Percentiles rank a stretch among this genome's conserved stretches.
phyloP scores from a whole-genome alignment of 768 basidiomycete genomes.

The Saitozyma podzolica region DNA sequence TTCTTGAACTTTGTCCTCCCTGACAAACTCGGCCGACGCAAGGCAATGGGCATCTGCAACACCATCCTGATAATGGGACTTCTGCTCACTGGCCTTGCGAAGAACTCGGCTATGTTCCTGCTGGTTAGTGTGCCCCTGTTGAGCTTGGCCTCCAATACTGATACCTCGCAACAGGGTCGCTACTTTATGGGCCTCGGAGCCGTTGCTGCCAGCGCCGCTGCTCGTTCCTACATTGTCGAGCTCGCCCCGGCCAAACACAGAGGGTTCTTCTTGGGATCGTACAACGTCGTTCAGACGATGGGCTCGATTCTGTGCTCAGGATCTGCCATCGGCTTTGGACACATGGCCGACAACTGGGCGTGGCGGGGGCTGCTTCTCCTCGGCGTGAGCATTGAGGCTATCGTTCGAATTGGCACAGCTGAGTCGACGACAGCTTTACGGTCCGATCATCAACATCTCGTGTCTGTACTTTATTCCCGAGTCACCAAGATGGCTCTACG shows the following conservation, averaged over 20 bases:
- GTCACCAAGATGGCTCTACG: conserved; percentile 59
- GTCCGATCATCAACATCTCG: conserved; percentile 58
- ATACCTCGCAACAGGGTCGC: no score
- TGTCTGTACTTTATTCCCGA: conserved; percentile 60
- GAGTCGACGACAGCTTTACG: conserved; percentile 35
- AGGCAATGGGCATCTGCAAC: conserved; percentile 60
- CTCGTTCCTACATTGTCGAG: conserved; percentile 43
- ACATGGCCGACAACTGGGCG: conserved; percentile 56
- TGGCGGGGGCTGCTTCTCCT: conserved; percentile 58
- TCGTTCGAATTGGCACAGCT: no score
- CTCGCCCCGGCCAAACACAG: conserved; percentile 58
- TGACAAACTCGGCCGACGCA: conserved; percentile 59
- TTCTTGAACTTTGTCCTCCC: conserved; percentile 56
- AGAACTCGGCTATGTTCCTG: conserved; percentile 52
- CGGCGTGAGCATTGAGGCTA: no score
- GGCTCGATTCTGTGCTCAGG: background rate
- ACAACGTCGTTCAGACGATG: conserved; percentile 51
- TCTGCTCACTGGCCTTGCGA: conserved; percentile 60
- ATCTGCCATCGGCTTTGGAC: conserved; percentile 54
- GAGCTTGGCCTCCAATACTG: conserved; percentile 41
- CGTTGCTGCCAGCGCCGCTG: no score
- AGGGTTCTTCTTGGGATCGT: conserved; percentile 61
- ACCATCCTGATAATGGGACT: conserved; percentile 57
- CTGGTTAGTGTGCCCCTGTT: conserved; percentile 50
- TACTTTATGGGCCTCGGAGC: conserved; percentile 55